Conservation (phyloP, 1,284 basidiomycete species). For the Irpex sp. region DNA sequence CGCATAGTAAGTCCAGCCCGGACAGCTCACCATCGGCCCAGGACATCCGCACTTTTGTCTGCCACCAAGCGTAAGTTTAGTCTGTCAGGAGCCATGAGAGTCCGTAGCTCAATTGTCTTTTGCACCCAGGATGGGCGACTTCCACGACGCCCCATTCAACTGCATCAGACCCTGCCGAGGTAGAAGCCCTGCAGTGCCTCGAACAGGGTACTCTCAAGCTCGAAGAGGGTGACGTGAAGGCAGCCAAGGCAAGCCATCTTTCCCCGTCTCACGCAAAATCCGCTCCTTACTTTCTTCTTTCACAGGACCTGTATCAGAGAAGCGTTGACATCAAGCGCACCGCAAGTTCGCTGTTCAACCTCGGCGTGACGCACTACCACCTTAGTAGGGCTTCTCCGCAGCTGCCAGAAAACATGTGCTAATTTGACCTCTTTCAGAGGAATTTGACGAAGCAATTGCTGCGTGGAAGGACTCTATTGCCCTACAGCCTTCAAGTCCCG, state of each 20-base stretch:
- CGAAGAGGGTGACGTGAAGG: conserved; percentile 86
- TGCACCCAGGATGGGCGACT: conserved; percentile 71
- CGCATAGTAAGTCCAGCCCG: neutral
- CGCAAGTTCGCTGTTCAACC: conserved; percentile 83
- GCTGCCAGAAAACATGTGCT: conserved; percentile 11
- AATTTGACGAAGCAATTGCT: conserved; percentile 80
- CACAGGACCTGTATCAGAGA: conserved; percentile 62
- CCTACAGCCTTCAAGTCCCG: conserved; percentile 81
- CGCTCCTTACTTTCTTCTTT: neutral
- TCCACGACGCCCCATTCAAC: conserved; percentile 79
- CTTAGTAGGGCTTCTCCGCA: conserved; percentile 52
- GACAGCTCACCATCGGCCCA: neutral
- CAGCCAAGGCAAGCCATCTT: conserved; percentile 51
- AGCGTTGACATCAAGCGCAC: conserved; percentile 81
- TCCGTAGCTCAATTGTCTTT: conserved; percentile 18
- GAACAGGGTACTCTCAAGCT: conserved; percentile 87
- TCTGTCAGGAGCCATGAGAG: neutral
- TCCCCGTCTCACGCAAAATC: neutral
- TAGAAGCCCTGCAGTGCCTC: conserved; percentile 77
- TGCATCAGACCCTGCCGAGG: conserved; percentile 79
- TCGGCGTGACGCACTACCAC: conserved; percentile 88
- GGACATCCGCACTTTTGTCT: conserved; percentile 1
- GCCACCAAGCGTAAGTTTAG: conserved; percentile 15
- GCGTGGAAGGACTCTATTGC: conserved; percentile 86
- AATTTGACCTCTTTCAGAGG: conserved; percentile 48